A percentile compares a stretch with the other conserved stretches of the same genome.
These are phyloP conservation scores for Scutellaria barbata DNA, from an alignment of 257 asterid genomes.

Conservation along the genomic window DNA sequence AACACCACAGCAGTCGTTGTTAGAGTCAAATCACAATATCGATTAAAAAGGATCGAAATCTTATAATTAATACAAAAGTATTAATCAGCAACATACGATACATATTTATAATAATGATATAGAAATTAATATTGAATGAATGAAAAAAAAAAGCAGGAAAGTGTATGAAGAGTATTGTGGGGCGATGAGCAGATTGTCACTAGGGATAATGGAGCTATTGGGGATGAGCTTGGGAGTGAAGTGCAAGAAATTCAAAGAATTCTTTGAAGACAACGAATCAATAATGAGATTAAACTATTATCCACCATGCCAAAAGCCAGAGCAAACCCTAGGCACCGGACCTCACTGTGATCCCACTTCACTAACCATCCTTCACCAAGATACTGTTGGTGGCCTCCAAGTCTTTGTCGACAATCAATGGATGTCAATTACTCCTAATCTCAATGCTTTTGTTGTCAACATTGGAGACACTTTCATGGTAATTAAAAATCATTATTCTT, in stretches of 20 bases:
- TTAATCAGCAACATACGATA: no score
- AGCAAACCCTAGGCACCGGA: conserved; percentile 81
- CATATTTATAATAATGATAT: no score
- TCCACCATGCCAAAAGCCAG: conserved; percentile 85
- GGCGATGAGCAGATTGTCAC: conserved; percentile 74
- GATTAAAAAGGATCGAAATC: no score
- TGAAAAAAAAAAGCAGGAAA: conserved; percentile 41
- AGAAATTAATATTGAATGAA: no score
- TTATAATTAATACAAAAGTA: no score
- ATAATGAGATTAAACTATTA: conserved; percentile 90
- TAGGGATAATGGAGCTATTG: conserved; percentile 83
- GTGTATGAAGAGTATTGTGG: conserved; percentile 71
- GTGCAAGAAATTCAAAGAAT: conserved; percentile 48
- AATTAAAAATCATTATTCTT: not conserved
- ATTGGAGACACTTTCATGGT: conserved; percentile 98
- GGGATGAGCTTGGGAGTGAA: conserved; percentile 78
- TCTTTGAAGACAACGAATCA: conserved; percentile 75
- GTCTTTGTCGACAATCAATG: conserved; percentile 80
- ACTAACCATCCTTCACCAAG: conserved; percentile 94
- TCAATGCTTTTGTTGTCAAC: conserved; percentile 79
- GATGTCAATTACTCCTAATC: conserved; percentile 64
- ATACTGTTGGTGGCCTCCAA: conserved; percentile 79
- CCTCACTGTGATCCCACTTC: conserved; percentile 98
- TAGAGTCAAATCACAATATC: no score
- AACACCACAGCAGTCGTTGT: no score